Percentiles rank a stretch among this genome's conserved stretches.
Evolutionary conservation across 805 yeast genomes (phyloP).

Genomic region (Metschnikowia matae): DNA sequence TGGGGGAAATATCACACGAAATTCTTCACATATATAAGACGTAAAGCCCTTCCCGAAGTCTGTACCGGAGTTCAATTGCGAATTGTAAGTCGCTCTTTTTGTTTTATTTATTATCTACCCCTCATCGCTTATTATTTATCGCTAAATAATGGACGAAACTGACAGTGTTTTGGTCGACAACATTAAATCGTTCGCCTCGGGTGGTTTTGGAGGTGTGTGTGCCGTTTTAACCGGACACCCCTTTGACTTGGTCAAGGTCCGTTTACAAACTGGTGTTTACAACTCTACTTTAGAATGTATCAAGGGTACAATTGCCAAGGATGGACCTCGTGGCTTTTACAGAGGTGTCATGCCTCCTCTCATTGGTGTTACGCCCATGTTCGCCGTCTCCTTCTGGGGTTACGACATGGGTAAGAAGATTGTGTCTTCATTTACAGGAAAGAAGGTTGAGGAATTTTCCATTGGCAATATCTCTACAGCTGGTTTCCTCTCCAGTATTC

Average conservation of each 20-base stretch:
- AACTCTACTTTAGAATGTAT: slow-evolving; percentile 64
- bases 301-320: slow-evolving; percentile 60
- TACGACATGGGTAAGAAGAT: slow-evolving; percentile 86
- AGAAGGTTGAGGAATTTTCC: slow-evolving; percentile 43
- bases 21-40: background rate
- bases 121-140: background rate
- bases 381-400: slow-evolving; percentile 98
- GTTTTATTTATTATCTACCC: background rate
- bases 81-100: background rate
- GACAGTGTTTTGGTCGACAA: slow-evolving; percentile 62
- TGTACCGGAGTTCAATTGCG: background rate
- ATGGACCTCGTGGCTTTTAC: slow-evolving; percentile 79
- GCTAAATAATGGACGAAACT: slow-evolving; percentile 37
- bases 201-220: slow-evolving; percentile 95
- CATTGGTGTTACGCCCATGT: slow-evolving; percentile 97
- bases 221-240: slow-evolving; percentile 97
- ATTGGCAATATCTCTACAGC: slow-evolving; percentile 79
- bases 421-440: slow-evolving; percentile 46
- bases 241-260: slow-evolving; percentile 86
- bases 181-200: slow-evolving; percentile 81
- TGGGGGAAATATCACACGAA: slow-evolving; percentile 5
- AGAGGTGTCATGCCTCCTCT: slow-evolving; percentile 93
- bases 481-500: slow-evolving; percentile 90
- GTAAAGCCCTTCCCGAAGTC: background rate
- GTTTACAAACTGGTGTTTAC: slow-evolving; percentile 81